phyloP scores from a whole-genome alignment of 345 rosid species.

The Hibiscus mutabilis region DNA sequence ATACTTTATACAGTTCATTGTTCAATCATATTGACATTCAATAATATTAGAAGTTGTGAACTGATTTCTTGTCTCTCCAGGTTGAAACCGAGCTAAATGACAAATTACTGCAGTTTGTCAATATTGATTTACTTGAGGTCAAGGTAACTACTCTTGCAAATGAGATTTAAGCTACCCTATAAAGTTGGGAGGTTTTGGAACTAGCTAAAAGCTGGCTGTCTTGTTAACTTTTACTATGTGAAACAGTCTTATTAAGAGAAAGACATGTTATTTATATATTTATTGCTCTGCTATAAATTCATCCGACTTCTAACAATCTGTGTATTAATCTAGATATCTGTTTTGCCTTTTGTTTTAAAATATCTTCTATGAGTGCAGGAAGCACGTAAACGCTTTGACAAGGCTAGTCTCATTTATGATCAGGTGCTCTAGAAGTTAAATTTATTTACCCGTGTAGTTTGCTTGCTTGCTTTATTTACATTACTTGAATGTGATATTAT shows the following conservation, averaged over 20 bases:
- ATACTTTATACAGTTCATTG: too few relatives aligned
- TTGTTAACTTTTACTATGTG: neutral
- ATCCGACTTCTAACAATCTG: neutral
- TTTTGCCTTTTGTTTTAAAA: constrained; percentile 14
- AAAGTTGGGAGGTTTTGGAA: constrained; percentile 4
- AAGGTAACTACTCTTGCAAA: constrained; percentile 52
- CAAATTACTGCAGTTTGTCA: constrained; percentile 86
- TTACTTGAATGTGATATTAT: constrained; percentile 7
- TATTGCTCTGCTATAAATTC: neutral
- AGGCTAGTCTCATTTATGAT: constrained; percentile 85
- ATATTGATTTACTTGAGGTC: constrained; percentile 81
- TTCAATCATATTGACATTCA: neutral
- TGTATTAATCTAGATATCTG: neutral
- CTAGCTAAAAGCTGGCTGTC: neutral
- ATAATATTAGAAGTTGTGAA: constrained; percentile 2
- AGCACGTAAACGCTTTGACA: constrained; percentile 94
- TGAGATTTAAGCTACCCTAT: neutral
- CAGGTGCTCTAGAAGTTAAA: constrained; percentile 46
- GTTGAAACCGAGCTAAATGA: constrained; percentile 96
- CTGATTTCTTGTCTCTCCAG: constrained; percentile 30
- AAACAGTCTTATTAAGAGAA: neutral
- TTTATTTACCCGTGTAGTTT: constrained; percentile 9
- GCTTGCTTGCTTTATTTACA: neutral
- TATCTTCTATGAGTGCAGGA: constrained; percentile 52
- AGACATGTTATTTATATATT: neutral